phyloP scores from a whole-genome alignment of 805 yeast genomes.

The Wickerhamiella domercqiae region DNA sequence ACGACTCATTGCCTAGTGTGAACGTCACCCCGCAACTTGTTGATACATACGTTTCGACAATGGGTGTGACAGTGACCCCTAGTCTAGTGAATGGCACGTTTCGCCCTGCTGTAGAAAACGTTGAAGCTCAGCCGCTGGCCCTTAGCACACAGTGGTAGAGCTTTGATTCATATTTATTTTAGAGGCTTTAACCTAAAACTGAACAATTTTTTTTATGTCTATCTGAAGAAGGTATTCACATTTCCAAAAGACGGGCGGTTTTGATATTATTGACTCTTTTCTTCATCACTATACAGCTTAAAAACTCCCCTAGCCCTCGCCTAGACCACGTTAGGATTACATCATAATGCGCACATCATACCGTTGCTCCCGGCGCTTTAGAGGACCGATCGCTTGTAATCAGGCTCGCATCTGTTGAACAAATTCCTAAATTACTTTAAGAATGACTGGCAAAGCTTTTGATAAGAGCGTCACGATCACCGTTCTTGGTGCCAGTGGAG shows the following conservation, averaged over 20 bases:
- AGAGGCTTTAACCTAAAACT: neutral
- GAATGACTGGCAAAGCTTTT: slow-evolving; percentile 3
- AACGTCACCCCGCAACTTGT: slow-evolving; percentile 8
- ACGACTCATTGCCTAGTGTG: slow-evolving; percentile 16
- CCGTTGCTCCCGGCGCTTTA: too few species aligned
- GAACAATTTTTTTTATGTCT: neutral
- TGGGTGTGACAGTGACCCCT: slow-evolving; percentile 4
- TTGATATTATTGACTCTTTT: neutral
- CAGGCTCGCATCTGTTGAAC: too few species aligned
- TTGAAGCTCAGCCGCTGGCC: slow-evolving; percentile 1
- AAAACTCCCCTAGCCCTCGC: neutral
- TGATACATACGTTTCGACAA: slow-evolving; percentile 1
- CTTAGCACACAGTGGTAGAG: slow-evolving; percentile 1
- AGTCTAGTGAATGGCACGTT: slow-evolving; percentile 10
- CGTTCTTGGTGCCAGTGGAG: slow-evolving; percentile 21
- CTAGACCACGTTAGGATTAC: neutral
- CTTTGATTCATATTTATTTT: neutral
- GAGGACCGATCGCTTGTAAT: too few species aligned
- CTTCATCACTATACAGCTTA: neutral
- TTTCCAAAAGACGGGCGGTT: neutral
- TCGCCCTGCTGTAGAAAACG: slow-evolving; percentile 11
- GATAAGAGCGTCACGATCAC: slow-evolving; percentile 16
- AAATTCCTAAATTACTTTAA: too few species aligned
- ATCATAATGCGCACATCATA: too few species aligned
- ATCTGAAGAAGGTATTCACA: neutral